Base-by-base conservation (phyloP, 495 filamentous ascomycete genomes). In the Penicillium dipodomyicola region DNA sequence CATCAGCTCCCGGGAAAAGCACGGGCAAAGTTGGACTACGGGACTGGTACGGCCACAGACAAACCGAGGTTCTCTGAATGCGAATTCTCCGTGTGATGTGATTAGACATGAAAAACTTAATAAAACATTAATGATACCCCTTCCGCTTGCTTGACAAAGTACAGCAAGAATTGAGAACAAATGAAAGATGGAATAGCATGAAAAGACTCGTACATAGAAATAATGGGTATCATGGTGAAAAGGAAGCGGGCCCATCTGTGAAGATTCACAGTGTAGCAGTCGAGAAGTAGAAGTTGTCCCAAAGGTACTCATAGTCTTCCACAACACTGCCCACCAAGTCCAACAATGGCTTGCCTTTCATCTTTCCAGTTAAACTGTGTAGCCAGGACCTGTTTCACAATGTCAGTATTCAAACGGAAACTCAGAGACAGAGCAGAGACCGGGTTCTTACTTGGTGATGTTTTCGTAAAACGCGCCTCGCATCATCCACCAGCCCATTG, bases 241-340 rank as follows among this genome's bases (percentile, higher is more conserved):
- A 37, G 44, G 42, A 48, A 32, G 32, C 15, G 43, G 15, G 43
- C 43, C 29, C 39, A 45, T 40, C 6, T 41, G 27, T 23, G 30
- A 45, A 35, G 10, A 58, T 51, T 75, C 61, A 90, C 56, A 89
- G 62, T 1, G 86, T 90, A 23, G 86, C 82, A 11, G 86, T 88
- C 11, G 85, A 80, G 71, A 97, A 97, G 72, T 98, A 93, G 66
- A 96, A 97, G 50, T 96, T 89, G 74, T 97, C 93, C 94, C 94
- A 98, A 15, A 98, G 78, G 66, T 94, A 97, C 67, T 95, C 90
- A 64, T 97, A 97, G 67, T 98, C 95, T 68, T 96, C 92, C 53
- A 97, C 65, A 22, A 98, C 82, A 50, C 86, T 91, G 1, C 83
- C 85, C 15, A 97, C 76, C 61, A 97, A 74, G 62, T 88, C 86